Conservation (phyloP, 345 rosid genomes). For the Streptanthus diversifolius region DNA sequence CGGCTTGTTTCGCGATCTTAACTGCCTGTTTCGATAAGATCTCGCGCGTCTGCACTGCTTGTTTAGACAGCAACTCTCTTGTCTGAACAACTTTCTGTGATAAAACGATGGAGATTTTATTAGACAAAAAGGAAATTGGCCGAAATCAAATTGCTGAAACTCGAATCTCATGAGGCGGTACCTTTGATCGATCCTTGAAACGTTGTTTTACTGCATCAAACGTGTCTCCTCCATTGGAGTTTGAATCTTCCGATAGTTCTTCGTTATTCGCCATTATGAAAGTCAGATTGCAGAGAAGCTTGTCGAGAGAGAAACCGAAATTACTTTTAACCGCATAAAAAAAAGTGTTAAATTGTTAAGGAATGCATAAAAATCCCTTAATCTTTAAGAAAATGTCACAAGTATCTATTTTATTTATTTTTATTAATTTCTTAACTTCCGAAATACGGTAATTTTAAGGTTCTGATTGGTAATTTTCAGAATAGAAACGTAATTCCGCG, state of each 20-base stretch:
- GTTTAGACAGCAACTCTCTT: conserved; percentile 76
- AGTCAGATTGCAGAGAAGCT: conserved; percentile 12
- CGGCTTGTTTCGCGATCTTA: conserved; percentile 93
- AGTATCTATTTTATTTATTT: too few species aligned
- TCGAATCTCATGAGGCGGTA: background rate
- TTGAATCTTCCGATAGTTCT: conserved; percentile 42
- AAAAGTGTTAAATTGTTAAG: too few species aligned
- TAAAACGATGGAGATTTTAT: too few species aligned
- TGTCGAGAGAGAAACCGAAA: conserved; percentile 4
- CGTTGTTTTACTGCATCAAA: conserved; percentile 39
- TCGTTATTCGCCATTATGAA: conserved; percentile 45
- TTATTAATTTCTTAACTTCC: too few species aligned
- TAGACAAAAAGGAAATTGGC: too few species aligned
- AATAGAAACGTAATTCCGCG: too few species aligned
- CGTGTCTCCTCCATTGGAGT: conserved; percentile 38
- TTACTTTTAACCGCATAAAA: too few species aligned
- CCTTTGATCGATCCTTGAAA: conserved; percentile 70
- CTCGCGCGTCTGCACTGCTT: conserved; percentile 74
- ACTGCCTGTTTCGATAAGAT: conserved; percentile 82
- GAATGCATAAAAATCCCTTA: too few species aligned
- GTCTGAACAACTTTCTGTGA: conserved; percentile 66
- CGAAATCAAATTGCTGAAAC: background rate
- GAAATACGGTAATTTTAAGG: too few species aligned
- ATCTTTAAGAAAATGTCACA: too few species aligned
- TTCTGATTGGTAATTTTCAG: too few species aligned